A percentile compares a stretch with the other conserved stretches of the same genome.
Evolutionary conservation across 805 yeast genomes (phyloP).

Genomic region (Grigorovia humatica): DNA sequence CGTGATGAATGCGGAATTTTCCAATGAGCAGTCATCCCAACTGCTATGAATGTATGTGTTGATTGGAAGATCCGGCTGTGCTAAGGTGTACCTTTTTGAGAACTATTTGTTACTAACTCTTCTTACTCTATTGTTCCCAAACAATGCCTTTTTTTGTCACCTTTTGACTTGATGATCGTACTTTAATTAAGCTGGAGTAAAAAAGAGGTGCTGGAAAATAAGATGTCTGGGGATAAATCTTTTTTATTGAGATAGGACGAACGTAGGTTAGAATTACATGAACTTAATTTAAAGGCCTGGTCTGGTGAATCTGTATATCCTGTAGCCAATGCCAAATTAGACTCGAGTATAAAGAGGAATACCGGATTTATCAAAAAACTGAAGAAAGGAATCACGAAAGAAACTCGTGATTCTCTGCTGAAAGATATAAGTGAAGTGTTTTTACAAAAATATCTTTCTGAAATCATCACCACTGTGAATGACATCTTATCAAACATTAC

Average conservation of each 20-base stretch:
- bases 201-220: too few relatives aligned
- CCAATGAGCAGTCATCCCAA: background rate
- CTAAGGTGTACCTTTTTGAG: background rate
- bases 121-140: background rate
- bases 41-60: background rate
- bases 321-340: conserved; percentile 34
- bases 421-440: conserved; percentile 55
- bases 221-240: background rate
- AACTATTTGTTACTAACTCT: background rate
- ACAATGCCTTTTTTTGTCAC: background rate
- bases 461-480: conserved; percentile 48
- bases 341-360: conserved; percentile 73
- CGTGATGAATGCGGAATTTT: too few relatives aligned
- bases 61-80: background rate
- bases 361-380: conserved; percentile 69
- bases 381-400: conserved; percentile 45
- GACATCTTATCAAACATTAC: conserved; percentile 49
- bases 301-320: conserved; percentile 33
- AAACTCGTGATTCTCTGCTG: conserved; percentile 37
- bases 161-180: too few relatives aligned
- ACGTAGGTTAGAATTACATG: conserved; percentile 22
- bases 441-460: conserved; percentile 65
- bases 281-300: conserved; percentile 44
- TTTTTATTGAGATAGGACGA: conserved; percentile 4
- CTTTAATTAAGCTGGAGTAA: too few relatives aligned